Evolutionary conservation across 805 yeast species (phyloP), one percentile per base, ranked within the genome.

Genomic region (Barnettozyma populi): DNA sequence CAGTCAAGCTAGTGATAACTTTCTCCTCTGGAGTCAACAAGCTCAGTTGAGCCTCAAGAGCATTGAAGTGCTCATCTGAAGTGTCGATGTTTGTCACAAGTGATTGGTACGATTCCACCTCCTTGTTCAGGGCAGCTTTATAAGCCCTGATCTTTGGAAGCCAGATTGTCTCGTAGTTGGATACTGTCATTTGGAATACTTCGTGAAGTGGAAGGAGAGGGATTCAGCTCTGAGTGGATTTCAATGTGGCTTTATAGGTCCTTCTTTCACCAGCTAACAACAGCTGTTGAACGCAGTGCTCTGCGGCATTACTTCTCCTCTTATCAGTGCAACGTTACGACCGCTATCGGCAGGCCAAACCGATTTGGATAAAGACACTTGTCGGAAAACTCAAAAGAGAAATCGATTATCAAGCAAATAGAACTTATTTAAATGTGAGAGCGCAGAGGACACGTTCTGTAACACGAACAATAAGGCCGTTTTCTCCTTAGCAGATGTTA

Each of bases 111-210:
- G 63, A 61, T n/a, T 49, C 52, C 5, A 58, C 52, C 37, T 59
- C 52, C 29, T 50, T 43, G 6, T 46, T 47, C 7, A 57, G 46
- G 5, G 47, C 53, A 4, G 36, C 38, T 21, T 37, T 50, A 48
- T 58, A 55, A 1, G 54, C 49, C 20, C 51, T 41, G 43, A 58
- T 54, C 50, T 51, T 56, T 46, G 62, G 62, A 4, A 48, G 44
- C 53, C 57, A 57, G 13, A 35, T 42, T 41, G 51, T 42, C 40
- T 54, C 51, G 51, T 42, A 45, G 43, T 38, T 44, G 31, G 50
- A 43, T 45, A 25, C 18, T 29, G 43, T 34, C 34, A 40, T 44
- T 18, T 2, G 21, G 13, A 8, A 23, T 8, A 8, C 25, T 5
- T 8, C 25, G 25, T 20, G 21, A 36, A 13, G n/a, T 31, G 9